Evolutionary conservation across 306 rosid species (phyloP).

Genomic region (Castanopsis chinensis): DNA sequence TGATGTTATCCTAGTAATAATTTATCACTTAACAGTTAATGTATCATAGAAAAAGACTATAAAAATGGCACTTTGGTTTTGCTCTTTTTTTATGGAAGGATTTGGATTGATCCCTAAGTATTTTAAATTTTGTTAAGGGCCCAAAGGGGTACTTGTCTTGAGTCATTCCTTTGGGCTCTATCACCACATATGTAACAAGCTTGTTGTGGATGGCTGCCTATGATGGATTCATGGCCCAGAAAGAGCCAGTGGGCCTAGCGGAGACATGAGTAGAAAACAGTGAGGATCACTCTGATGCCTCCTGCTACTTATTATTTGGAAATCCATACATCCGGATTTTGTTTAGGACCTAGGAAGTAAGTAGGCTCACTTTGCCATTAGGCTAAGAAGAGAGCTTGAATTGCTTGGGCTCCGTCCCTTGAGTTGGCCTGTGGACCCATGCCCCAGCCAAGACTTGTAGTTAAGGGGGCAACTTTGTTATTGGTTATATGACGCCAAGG

Average conservation of each 20-base stretch:
- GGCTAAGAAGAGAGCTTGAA: too few species aligned
- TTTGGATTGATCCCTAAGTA: background rate
- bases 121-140: background rate
- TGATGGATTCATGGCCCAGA: background rate
- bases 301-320: background rate
- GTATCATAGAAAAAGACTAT: background rate
- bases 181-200: too few species aligned
- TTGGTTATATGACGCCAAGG: too few species aligned
- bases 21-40: too few species aligned
- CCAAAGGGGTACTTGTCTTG: background rate
- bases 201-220: background rate
- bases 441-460: too few species aligned
- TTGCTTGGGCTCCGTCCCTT: too few species aligned
- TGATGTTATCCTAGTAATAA: rapidly evolving
- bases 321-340: too few species aligned
- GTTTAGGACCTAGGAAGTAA: too few species aligned
- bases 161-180: background rate
- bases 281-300: background rate
- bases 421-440: too few species aligned
- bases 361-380: too few species aligned
- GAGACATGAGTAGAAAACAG: too few species aligned
- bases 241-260: background rate
- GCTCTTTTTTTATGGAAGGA: background rate
- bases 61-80: background rate
- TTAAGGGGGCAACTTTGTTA: rapidly evolving